These are phyloP conservation scores for Yamadazyma sp. DNA, from an alignment of 1,139 yeast species.

Conservation along the genomic window DNA sequence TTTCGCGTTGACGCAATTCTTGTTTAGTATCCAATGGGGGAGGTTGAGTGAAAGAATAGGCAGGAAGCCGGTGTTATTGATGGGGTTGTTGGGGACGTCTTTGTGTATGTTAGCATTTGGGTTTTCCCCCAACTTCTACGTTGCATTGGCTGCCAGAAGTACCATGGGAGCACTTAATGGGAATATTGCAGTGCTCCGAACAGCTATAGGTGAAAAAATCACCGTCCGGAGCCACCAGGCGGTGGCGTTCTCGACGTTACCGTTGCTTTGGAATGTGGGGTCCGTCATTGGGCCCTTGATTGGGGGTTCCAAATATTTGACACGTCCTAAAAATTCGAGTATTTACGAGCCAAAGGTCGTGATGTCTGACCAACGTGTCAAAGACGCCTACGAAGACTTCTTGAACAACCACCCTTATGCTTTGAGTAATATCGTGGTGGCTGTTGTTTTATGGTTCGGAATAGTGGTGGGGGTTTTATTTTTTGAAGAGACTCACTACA, in stretches of 20 bases:
- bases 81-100: slow-evolving; percentile 53
- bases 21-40: slow-evolving; percentile 63
- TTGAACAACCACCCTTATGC: slow-evolving; percentile 50
- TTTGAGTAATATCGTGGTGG: slow-evolving; percentile 57
- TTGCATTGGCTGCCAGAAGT: slow-evolving; percentile 53
- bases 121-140: slow-evolving; percentile 47
- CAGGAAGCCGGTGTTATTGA: slow-evolving; percentile 54
- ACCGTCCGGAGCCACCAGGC: slow-evolving; percentile 59
- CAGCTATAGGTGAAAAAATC: slow-evolving; percentile 61
- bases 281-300: slow-evolving; percentile 49
- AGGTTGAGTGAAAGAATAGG: slow-evolving; percentile 53
- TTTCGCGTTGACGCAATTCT: slow-evolving; percentile 54
- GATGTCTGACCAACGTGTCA: slow-evolving; percentile 1
- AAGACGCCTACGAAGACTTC: slow-evolving; percentile 1
- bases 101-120: slow-evolving; percentile 53
- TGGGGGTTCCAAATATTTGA: slow-evolving; percentile 45
- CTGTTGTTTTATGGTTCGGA: slow-evolving; percentile 40
- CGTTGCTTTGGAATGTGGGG: slow-evolving; percentile 61
- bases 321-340: slow-evolving; percentile 24
- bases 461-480: slow-evolving; percentile 47
- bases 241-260: slow-evolving; percentile 59
- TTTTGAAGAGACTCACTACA: slow-evolving; percentile 60
- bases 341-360: slow-evolving; percentile 3
- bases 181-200: slow-evolving; percentile 60
- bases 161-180: slow-evolving; percentile 61